These are phyloP conservation scores for Sutorius eximius DNA, from an alignment of 1,284 basidiomycete species.

Conservation along the genomic window DNA sequence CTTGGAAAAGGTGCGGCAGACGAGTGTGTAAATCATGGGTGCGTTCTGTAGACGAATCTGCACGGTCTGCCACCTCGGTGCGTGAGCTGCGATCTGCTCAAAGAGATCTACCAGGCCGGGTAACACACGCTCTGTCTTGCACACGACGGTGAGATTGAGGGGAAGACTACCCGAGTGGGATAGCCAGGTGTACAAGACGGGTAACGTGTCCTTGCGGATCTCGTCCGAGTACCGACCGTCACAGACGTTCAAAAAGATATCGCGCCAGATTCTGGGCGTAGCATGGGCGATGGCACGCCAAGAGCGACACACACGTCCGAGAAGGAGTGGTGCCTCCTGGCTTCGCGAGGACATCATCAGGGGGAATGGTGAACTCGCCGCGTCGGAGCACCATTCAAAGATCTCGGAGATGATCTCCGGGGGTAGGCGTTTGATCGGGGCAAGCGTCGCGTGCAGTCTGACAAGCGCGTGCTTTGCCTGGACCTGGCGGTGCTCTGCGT, in stretches of 20 bases:
- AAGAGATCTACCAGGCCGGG: conserved; percentile 27
- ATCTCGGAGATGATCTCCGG: conserved; percentile 30
- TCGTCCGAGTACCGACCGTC: conserved; percentile 25
- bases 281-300: conserved; percentile 22
- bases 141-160: conserved; percentile 20
- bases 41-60: conserved; percentile 23
- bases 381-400: conserved; percentile 25
- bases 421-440: conserved; percentile 29
- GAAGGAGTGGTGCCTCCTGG: conserved; percentile 20
- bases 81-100: conserved; percentile 14
- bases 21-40: conserved; percentile 11
- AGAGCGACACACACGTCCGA: conserved; percentile 27
- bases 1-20: conserved; percentile 10
- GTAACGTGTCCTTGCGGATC: conserved; percentile 22
- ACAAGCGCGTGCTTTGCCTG: conserved; percentile 10
- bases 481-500: conserved; percentile 12
- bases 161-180: conserved; percentile 25
- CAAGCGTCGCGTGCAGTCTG: conserved; percentile 15
- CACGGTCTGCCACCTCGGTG: conserved; percentile 25
- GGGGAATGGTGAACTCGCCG: not conserved
- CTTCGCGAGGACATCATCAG: conserved; percentile 1
- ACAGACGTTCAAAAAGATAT: conserved; percentile 23
- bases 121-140: conserved; percentile 24
- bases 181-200: conserved; percentile 23
- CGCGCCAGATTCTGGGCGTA: conserved; percentile 25